Evolutionary conservation across 148 eudicot genomes (phyloP).

Genomic region (Arctostaphylos glauca): DNA sequence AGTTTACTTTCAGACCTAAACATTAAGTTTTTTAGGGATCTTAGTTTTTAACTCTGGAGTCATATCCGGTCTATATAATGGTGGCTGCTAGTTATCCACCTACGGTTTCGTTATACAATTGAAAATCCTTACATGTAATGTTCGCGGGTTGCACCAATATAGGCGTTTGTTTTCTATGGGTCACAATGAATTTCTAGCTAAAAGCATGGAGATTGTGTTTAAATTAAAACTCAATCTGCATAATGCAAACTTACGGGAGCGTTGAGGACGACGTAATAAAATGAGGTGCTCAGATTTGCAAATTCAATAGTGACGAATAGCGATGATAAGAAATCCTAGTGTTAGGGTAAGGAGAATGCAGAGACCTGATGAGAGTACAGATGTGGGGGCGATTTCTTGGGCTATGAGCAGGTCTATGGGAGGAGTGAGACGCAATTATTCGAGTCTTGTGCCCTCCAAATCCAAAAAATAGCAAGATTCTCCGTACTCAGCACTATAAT

Average conservation of each 20-base stretch:
- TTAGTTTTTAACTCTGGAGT: no score
- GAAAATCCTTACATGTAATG: no score
- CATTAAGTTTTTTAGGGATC: no score
- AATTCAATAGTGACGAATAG: not conserved
- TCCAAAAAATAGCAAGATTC: not conserved
- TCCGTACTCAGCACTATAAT: no score
- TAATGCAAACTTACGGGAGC: no score
- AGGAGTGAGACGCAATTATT: not conserved
- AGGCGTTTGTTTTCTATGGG: not conserved
- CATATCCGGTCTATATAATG: no score
- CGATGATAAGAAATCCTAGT: not conserved
- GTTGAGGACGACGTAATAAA: not conserved
- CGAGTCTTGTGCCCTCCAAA: not conserved
- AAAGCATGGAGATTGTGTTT: no score
- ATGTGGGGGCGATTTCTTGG: not conserved
- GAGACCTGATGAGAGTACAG: not conserved
- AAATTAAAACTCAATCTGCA: no score
- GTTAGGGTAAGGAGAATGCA: not conserved
- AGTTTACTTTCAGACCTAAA: no score
- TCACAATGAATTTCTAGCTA: no score
- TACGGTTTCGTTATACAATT: no score
- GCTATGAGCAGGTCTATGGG: not conserved
- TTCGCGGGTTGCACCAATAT: not conserved
- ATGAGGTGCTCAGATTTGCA: not conserved
- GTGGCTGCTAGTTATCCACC: no score